phyloP scores from a whole-genome alignment of 768 basidiomycete genomes.

The Tylopilus subfusipes region DNA sequence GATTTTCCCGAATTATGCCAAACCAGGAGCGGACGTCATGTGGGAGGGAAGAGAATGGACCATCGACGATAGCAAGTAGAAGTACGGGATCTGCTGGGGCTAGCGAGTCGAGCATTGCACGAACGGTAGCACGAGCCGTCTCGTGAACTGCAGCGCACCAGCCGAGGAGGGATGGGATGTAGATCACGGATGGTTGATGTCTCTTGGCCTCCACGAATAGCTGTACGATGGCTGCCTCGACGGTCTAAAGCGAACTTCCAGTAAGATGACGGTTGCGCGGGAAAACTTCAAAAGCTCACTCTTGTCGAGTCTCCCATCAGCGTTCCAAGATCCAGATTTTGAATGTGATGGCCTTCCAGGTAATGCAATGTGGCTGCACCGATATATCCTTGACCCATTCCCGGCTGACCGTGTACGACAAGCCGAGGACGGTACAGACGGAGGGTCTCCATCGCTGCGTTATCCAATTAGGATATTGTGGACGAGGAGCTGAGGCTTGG shows the following conservation, averaged over 20 bases:
- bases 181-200: constrained; percentile 93
- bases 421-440: constrained; percentile 89
- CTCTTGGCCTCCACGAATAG: constrained; percentile 96
- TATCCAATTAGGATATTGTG: constrained; percentile 1
- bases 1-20: constrained; percentile 70
- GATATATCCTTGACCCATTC: constrained; percentile 90
- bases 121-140: constrained; percentile 77
- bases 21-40: constrained; percentile 90
- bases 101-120: constrained; percentile 87
- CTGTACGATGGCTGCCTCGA: constrained; percentile 91
- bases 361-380: constrained; percentile 91
- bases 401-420: constrained; percentile 71
- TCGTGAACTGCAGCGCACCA: constrained; percentile 89
- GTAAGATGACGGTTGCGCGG: not conserved
- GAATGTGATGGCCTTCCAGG: constrained; percentile 93
- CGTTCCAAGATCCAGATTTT: constrained; percentile 87
- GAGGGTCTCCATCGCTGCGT: constrained; percentile 83
- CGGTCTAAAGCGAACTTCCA: constrained; percentile 47
- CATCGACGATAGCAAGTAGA: constrained; percentile 85
- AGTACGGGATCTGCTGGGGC: constrained; percentile 92
- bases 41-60: constrained; percentile 63
- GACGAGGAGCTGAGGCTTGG: not conserved
- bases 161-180: constrained; percentile 82
- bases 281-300: constrained; percentile 44
- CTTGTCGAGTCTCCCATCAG: constrained; percentile 86